Evolutionary conservation across 208 protist genomes (phyloP), one percentile per base, ranked within the genome.

Genomic region (Trypanosoma lewisi): DNA sequence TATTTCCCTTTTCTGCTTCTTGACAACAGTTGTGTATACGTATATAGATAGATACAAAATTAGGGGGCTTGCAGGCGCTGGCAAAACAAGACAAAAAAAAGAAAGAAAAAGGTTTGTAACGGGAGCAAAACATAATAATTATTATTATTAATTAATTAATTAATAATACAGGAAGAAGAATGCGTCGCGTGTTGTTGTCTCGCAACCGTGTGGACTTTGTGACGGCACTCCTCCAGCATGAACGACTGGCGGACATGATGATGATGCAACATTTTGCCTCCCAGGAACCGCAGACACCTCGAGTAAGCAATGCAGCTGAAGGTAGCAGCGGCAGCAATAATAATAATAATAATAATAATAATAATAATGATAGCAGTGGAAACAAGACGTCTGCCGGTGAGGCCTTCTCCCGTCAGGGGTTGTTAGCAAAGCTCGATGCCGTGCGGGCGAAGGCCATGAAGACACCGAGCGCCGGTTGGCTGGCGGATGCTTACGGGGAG

Each of bases 201-300:
- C 56, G 55, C 41, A 72, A 67, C 3, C 83, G 81, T n/a, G 61
- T 64, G 41, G 87, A 93, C 62, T 68, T 93, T 21, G 70, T 87
- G 33, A 78, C 82, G 49, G 51, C 83, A 42, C 77, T 93, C n/a
- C 59, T 93, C 14, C 69, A 70, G 36, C 68, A 77, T n/a, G 76
- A 79, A 19, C 75, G 79, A 7, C 70, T 93, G 42, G 68, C 73
- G 5, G 83, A 90, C 55, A 78, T 93, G 12, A 67, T 83, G 37
- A 76, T 93, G 63, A 57, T 89, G 17, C 79, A 85, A 34, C 87
- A 83, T 56, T 93, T 89, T 68, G 75, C 64, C 21, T 30, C 57
- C 16, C 17, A 25, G 11, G 41, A 16, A 6, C 9, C 34, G 23
- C 41, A 39, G 27, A 5, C 37, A 17, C 8, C 39, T 44, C 39